Base-by-base conservation (phyloP, 805 yeast genomes). In the Komagataella kurtzmanii region DNA sequence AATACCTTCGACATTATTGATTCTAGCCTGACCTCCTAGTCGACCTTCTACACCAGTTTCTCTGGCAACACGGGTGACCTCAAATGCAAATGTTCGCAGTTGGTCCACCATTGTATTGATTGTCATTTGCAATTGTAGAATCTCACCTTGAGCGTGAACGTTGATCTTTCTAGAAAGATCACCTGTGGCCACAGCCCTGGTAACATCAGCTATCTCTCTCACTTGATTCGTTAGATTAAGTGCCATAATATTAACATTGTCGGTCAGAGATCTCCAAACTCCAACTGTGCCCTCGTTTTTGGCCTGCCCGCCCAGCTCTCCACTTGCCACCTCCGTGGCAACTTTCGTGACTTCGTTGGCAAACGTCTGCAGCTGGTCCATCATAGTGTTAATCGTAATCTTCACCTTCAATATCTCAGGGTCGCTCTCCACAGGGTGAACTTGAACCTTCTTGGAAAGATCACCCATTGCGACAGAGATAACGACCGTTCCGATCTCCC, bases 131-230 rank as follows among this genome's bases (percentile, higher is more conserved):
- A 88, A 74, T 59, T 85, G 91, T 53, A 85, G 71, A 55, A 87
- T 88, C 67, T 87, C 96, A 49, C 96, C 96, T 64, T 88, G 95
- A 6, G 95, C 96, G 65, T 87, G 91, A 12, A 88, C 95, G 63
- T 85, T 85, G 61, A 88, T 87, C 61, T 87, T 86, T 50, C 89
- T 71, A 0, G 89, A 81, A 57, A 87, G 70, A 64, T 87, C 96
- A 59, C 96, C 96, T 54, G 80, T 75, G 5, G 95, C 96, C 8
- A 87, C 96, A 1, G 95, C 95, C 18, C 90, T 73, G 5, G 95
- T 88, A 43, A 87, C 96, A 59, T 86, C 95, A 21, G 95, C 93
- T 54, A 87, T 87, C 66, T 86, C 95, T 68, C 96, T 69, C 36
- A 80, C 96, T 68, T 88, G 96, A 54, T 85, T 86, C 0, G 96